phyloP scores from a whole-genome alignment of 129 eudicot genomes.

The Silybum marianum region DNA sequence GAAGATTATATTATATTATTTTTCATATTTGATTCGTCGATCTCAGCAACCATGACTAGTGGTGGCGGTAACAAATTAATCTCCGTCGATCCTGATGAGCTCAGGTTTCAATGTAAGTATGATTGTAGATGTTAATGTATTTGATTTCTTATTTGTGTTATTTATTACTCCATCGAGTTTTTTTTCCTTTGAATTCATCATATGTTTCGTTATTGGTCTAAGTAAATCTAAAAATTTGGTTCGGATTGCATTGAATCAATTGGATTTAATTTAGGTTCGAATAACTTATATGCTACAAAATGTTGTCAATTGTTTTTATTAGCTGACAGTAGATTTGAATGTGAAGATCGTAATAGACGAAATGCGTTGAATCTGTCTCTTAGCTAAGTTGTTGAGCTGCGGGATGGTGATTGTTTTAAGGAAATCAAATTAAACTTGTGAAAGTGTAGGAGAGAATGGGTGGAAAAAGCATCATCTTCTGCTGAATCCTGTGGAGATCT shows the following conservation, averaged over 20 bases:
- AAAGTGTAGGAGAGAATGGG: slow-evolving; percentile 1
- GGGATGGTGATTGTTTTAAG: not conserved
- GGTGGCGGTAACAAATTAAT: slow-evolving; percentile 53
- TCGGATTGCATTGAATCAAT: not conserved
- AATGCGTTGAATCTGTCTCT: not conserved
- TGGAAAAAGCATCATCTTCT: not conserved
- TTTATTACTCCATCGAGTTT: not conserved
- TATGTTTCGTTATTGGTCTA: not conserved
- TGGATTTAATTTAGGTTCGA: not conserved
- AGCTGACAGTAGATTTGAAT: not conserved
- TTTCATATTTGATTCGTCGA: not conserved
- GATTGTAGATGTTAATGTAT: not conserved
- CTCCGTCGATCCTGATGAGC: slow-evolving; percentile 76
- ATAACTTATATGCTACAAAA: not conserved
- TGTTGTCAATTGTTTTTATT: not conserved
- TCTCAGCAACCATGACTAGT: slow-evolving; percentile 45
- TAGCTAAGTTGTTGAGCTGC: slow-evolving; percentile 6
- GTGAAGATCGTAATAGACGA: not conserved
- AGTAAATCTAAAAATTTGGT: not conserved
- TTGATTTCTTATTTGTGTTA: not conserved
- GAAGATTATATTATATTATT: not conserved
- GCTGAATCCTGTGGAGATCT: slow-evolving; percentile 8
- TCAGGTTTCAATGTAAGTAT: slow-evolving; percentile 68
- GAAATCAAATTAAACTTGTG: not conserved
- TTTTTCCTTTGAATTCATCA: not conserved